Base-by-base conservation (phyloP, 345 rosid genomes). In the Boechera retrofracta region DNA sequence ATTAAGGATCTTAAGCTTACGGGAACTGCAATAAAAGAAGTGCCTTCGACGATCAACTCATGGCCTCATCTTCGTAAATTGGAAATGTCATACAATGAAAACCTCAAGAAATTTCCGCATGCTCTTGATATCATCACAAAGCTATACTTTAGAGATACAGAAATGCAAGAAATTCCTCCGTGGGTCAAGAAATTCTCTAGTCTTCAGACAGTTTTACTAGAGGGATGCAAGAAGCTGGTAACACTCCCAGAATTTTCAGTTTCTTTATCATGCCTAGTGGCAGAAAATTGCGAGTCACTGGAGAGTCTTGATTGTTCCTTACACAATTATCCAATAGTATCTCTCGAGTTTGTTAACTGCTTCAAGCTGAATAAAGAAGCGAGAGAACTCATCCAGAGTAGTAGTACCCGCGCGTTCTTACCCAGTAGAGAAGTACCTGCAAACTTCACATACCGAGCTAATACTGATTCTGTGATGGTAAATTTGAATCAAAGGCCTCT, bases 331-430 rank as follows among this genome's bases (percentile, higher is more conserved):
- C 33, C 32, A 53, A 0, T 1, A 1, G 8, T 4, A 51, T 49
- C 0, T 24, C 7, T 26, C 33, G 0, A 0, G 4, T 24, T 53
- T 53, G 0, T 26, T 5, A 53, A 53, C 1, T 26, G 58, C 58
- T 10, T 10, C 33, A 53, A 53, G n/a, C 58, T 53, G 33, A 10
- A 53, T 10, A 26, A 53, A 0, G 33, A 53, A 10, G n/a, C 33
- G 0, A 53, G 7, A 53, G 15, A 26, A 53, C 6, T 53, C 7
- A 26, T 53, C 58, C 33, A 26, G n/a, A 11, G 4, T 9, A 52
- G 3, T 24, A 21, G 31, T 10, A 10, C 29, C 12, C 0, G 0
- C 1, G 6, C 1, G 0, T 0, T 52, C 13, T 24, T 10, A 24
- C 56, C 31, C 0, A 0, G 15, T 10, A 52, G 4, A 10, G n/a